Base-by-base conservation (phyloP, 108 stramenopile genomes). In the Nitzschia palea region DNA sequence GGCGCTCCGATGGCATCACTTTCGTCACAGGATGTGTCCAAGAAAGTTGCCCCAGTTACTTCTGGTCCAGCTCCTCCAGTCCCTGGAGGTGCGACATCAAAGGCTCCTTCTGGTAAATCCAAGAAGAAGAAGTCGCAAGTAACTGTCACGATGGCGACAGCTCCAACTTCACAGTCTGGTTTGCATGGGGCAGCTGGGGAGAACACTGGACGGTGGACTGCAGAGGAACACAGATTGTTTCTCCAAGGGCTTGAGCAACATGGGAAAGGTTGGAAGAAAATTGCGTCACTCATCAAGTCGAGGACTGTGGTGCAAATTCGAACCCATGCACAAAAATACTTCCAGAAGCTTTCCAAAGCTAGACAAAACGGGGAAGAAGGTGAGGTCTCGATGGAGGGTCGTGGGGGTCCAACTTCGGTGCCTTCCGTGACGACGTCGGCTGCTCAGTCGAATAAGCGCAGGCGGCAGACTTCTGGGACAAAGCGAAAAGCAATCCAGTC, bases 301-400 rank as follows among this genome's bases (percentile, higher is more conserved):
- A 74, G 98, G 1, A 98, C 97, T 9, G 96, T 97, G n/a, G 97
- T 98, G 5, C 93, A 95, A 47, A 97, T 97, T 67, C 87, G 98
- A 23, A 98, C 98, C 4, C 98, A 99, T 74, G 98, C 98, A 5
- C 98, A 99, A 71, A 99, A 99, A 75, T 99, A 98, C 78, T 98
- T 99, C 79, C 97, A 97, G 81, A 99, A 99, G 76, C 86, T 99
- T 56, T 84, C 94, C 67, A 98, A 98, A 82, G 94, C 90, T 17
- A 77, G 88, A 29, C 86, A 89, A 58, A 90, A 87, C 54, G 93
- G 93, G 27, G 93, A 91, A 67, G 80, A 81, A 56, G 83, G 80
- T 12, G 88, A 84, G 20, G 68, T 85, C 28, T 34, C 77, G 9
- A 85, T 85, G 83, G 86, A 81, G 55, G 83, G 83, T 10, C 58